Evolutionary conservation across 2,329 filamentous ascomycete species (phyloP).

Genomic region (Colletotrichum sp.): DNA sequence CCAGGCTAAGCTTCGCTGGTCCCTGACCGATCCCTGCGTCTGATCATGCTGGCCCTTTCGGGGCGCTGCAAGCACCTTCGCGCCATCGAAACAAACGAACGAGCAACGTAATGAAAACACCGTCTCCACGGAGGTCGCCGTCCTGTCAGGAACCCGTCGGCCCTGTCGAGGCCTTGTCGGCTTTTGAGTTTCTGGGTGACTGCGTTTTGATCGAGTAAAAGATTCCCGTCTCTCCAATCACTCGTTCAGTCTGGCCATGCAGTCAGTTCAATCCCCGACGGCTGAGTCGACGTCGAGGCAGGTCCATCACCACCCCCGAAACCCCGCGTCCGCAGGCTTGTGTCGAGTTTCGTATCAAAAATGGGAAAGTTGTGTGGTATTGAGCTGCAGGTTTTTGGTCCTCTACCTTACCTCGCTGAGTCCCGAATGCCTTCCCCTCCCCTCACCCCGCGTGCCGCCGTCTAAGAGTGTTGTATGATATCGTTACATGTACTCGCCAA

Average conservation of each 20-base stretch:
- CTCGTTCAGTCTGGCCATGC: background rate
- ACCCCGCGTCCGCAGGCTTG: background rate
- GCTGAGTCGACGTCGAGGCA: background rate
- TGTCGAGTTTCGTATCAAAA: background rate
- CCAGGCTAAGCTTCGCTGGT: conserved; percentile 11
- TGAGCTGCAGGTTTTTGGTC: conserved; percentile 7
- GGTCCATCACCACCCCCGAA: background rate
- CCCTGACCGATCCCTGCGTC: conserved; percentile 3
- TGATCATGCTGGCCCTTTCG: background rate
- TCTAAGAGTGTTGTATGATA: conserved; percentile 20
- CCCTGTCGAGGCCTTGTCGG: background rate
- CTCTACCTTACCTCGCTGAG: background rate
- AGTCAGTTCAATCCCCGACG: background rate
- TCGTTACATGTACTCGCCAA: conserved; percentile 21
- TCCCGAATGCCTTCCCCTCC: background rate
- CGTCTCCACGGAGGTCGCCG: conserved; percentile 10
- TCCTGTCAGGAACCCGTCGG: background rate
- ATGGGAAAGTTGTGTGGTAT: conserved; percentile 7
- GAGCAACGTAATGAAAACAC: conserved; percentile 11
- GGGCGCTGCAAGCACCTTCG: background rate
- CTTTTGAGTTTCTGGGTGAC: background rate
- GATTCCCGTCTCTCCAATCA: conserved; percentile 3
- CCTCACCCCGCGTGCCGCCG: background rate
- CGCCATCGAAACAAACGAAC: background rate
- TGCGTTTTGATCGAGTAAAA: conserved; percentile 6